Base-by-base conservation (phyloP, 371 early-diverging fungal species). In the Mortierella sp. region DNA sequence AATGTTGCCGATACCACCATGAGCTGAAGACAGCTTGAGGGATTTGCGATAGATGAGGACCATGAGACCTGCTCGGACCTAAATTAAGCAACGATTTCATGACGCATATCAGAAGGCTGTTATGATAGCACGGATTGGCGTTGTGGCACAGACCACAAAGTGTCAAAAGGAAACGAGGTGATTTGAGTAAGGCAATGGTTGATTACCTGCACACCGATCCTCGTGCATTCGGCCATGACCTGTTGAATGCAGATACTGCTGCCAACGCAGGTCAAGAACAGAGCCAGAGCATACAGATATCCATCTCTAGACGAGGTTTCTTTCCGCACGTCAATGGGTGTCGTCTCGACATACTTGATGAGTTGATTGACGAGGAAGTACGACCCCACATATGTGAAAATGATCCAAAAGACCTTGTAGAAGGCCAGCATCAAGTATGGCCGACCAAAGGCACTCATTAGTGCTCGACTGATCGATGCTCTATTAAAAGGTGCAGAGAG, bases 31-130 rank as follows among this genome's bases (percentile, higher is more conserved):
- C 38, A 95, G 82, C 68, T 88, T 84, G 78, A 95, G 89, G 24
- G 93, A 89, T 80, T 95, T 95, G 13, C 95, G 89, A 82, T 94
- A 95, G 63, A 95, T 89, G 73, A 95, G 74, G 28, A 92, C 94
- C 91, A 92, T 93, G 63, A 95, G 81, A 0, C 93, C 94, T 11
- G 94, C 92, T 31, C 92, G 90, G 80, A 91, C 92, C 86, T 90
- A 83, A 48, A 75, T 58, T 2, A 74, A 21, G 34, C 13, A 60
- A 45, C 47, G 42, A 68, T 44, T 16, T 38, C 65, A 65, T 16
- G 24, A 60, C 4, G 65, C 21, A 65, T 8, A 31, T 65, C 65
- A 65, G 21, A 21, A 31, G 38, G 34, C 21, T 63, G 16, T 63
- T 19, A 1, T 19, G 14, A 1, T 13, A 28, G 19, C 16, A 60